Evolutionary conservation across 345 rosid genomes (phyloP).

Genomic region (Acer saccharum): DNA sequence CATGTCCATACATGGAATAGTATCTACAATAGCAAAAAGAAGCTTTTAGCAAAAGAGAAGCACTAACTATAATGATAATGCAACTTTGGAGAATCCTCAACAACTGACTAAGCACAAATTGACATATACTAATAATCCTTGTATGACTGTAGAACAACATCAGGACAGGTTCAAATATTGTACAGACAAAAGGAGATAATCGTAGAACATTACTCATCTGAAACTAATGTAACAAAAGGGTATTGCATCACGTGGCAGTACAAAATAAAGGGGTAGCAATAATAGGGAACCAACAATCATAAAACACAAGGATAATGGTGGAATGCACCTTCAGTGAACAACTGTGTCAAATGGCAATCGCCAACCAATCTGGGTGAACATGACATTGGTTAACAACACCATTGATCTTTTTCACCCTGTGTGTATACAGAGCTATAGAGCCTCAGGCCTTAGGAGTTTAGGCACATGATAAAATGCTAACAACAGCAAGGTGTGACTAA

Average conservation of each 20-base stretch:
- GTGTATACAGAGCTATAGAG: not conserved
- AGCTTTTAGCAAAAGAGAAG: slow-evolving; percentile 9
- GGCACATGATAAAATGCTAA: not conserved
- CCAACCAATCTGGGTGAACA: not conserved
- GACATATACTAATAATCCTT: not conserved
- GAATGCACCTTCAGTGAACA: not conserved
- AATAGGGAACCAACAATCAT: not conserved
- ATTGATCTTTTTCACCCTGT: not conserved
- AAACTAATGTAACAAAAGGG: not conserved
- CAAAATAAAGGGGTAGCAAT: not conserved
- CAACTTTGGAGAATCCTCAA: not conserved
- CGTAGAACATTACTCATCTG: not conserved
- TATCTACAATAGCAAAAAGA: slow-evolving; percentile 50
- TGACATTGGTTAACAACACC: not conserved
- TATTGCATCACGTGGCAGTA: not conserved
- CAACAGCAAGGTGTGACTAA: not conserved
- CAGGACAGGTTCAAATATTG: not conserved
- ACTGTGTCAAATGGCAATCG: not conserved
- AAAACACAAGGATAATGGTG: not conserved
- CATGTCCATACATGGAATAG: slow-evolving; percentile 98
- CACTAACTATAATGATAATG: not conserved
- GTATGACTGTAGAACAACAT: not conserved
- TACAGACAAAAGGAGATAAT: not conserved
- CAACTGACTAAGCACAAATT: not conserved
- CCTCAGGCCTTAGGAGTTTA: not conserved